A percentile compares a stretch with the other conserved stretches of the same genome.
phyloP scores from a whole-genome alignment of 805 yeast genomes.

The Ogataea pini region DNA sequence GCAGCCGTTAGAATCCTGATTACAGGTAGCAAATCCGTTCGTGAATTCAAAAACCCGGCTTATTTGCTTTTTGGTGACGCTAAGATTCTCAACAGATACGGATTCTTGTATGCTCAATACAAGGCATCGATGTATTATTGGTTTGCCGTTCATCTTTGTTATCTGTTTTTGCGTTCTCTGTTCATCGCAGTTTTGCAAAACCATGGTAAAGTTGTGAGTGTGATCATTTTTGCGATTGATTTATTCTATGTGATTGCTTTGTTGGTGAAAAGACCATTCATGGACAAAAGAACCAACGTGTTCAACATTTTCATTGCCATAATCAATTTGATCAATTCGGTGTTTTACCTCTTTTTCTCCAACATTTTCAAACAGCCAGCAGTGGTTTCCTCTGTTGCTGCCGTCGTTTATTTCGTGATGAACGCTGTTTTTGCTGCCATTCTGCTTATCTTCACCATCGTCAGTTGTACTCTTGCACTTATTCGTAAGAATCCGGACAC shows the following conservation, averaged over 20 bases:
- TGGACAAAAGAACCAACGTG: conserved; percentile 94
- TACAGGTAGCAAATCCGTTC: conserved; percentile 71
- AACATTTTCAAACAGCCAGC: conserved; percentile 80
- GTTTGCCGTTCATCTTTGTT: conserved; percentile 62
- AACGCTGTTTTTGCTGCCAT: conserved; percentile 88
- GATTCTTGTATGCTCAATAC: conserved; percentile 89
- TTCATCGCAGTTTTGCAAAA: conserved; percentile 85
- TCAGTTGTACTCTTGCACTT: conserved; percentile 83
- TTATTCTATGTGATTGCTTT: conserved; percentile 63
- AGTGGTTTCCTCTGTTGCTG: conserved; percentile 89
- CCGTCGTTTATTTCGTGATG: conserved; percentile 81
- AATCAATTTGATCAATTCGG: conserved; percentile 76
- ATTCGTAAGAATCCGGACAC: conserved; percentile 91
- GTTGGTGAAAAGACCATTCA: conserved; percentile 78
- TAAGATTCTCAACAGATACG: conserved; percentile 78
- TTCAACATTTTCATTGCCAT: conserved; percentile 85
- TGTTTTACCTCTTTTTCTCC: conserved; percentile 88
- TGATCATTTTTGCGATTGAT: conserved; percentile 75
- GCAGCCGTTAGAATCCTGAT: conserved; percentile 74
- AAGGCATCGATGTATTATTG: conserved; percentile 87
- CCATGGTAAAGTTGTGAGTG: conserved; percentile 80
- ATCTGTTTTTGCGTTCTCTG: conserved; percentile 71
- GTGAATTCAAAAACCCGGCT: conserved; percentile 86
- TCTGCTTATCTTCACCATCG: conserved; percentile 79
- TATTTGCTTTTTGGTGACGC: conserved; percentile 85